Conservation (phyloP, 177 flowering plant genomes). For the Vitis hybrid region DNA sequence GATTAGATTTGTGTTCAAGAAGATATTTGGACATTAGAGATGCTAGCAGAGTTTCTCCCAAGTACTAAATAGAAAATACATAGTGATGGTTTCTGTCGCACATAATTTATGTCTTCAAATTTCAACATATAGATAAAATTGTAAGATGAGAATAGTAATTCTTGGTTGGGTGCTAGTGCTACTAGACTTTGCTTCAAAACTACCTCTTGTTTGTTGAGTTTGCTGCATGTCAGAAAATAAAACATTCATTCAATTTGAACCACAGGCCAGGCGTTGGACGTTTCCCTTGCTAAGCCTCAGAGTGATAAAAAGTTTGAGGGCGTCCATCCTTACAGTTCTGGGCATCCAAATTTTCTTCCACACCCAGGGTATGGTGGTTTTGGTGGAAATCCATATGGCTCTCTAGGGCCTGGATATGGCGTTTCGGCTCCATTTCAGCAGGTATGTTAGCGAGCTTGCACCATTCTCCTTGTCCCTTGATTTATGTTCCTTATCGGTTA, state of each 20-base stretch:
- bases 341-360: conserved; percentile 43
- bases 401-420: conserved; percentile 65
- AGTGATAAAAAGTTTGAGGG: conserved; percentile 67
- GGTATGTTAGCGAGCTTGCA: conserved; percentile 33
- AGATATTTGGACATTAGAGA: neutral
- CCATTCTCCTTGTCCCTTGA: neutral
- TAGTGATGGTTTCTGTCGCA: no score
- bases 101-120: no score
- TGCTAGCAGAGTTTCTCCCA: no score
- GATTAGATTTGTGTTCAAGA: neutral
- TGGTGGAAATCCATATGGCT: conserved; percentile 66
- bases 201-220: neutral
- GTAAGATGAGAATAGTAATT: no score
- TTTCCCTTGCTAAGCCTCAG: conserved; percentile 93
- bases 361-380: conserved; percentile 59
- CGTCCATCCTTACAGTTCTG: conserved; percentile 38
- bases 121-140: no score
- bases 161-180: no score
- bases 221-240: neutral
- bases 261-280: conserved; percentile 84
- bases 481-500: neutral
- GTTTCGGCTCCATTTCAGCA: conserved; percentile 59
- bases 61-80: no score
- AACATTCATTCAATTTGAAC: conserved; percentile 4
- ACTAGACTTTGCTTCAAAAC: neutral